These are phyloP conservation scores for Phytophthora europaea DNA, from an alignment of 352 stramenopile species.

Conservation along the genomic window DNA sequence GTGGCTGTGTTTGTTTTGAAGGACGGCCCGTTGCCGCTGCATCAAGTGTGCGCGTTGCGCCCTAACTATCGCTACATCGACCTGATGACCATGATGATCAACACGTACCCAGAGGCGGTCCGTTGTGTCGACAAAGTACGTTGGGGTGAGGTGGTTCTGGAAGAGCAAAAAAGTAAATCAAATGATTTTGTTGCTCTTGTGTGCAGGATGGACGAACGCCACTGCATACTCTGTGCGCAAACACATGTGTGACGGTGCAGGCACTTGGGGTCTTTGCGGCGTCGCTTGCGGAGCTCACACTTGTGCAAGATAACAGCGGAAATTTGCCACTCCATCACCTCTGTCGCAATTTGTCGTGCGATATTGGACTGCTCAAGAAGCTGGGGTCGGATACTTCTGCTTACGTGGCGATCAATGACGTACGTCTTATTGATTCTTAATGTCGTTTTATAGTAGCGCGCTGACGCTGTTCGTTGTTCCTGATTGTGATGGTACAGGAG, in stretches of 20 bases:
- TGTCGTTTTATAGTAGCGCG: not conserved
- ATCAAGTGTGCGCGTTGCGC: conserved; percentile 58
- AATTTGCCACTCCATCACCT: conserved; percentile 65
- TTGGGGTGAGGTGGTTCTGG: not conserved
- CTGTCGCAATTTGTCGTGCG: conserved; percentile 53
- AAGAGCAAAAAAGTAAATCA: not conserved
- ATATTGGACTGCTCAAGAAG: conserved; percentile 53
- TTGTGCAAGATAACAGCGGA: conserved; percentile 53
- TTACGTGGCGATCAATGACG: conserved; percentile 54
- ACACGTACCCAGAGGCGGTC: conserved; percentile 43
- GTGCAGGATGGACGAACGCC: conserved; percentile 52
- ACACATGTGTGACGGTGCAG: conserved; percentile 56
- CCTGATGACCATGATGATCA: conserved; percentile 62
- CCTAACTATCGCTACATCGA: conserved; percentile 68
- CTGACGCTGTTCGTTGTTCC: not conserved
- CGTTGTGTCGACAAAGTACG: conserved; percentile 57
- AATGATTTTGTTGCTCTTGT: conserved; percentile 4
- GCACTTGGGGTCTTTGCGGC: conserved; percentile 43
- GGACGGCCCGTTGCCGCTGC: conserved; percentile 59
- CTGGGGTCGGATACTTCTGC: conserved; percentile 39
- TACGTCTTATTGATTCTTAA: conserved; percentile 11
- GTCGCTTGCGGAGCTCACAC: conserved; percentile 41
- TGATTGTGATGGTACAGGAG: conserved; percentile 28
- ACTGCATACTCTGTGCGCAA: conserved; percentile 63
- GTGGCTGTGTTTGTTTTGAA: conserved; percentile 18